These are phyloP conservation scores for Pleurotus cornucopiae DNA, from an alignment of 768 basidiomycete species.

Conservation along the genomic window DNA sequence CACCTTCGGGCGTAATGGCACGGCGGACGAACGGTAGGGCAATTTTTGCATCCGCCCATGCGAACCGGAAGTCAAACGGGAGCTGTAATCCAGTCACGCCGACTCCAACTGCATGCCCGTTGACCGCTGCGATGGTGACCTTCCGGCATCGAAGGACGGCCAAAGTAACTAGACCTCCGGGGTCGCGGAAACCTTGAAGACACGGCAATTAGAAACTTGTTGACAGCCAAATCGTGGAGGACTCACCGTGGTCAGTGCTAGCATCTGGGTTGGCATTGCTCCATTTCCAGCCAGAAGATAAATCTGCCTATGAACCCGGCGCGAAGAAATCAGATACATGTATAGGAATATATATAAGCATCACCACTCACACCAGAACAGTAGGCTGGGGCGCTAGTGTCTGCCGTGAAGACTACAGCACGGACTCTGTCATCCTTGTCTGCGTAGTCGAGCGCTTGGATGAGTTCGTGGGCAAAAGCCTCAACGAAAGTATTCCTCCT, in stretches of 20 bases:
- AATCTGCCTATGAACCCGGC: conserved; percentile 36
- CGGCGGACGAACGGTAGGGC: conserved; percentile 47
- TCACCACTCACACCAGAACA: conserved; percentile 45
- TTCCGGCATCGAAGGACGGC: conserved; percentile 51
- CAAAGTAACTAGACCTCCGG: conserved; percentile 42
- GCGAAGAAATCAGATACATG: background rate
- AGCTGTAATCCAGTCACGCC: conserved; percentile 47
- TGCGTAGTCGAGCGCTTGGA: conserved; percentile 38
- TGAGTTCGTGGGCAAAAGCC: conserved; percentile 31
- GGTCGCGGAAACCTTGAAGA: conserved; percentile 41
- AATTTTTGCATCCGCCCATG: conserved; percentile 46
- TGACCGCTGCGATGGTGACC: conserved; percentile 47
- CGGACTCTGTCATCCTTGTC: conserved; percentile 52
- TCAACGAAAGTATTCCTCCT: conserved; percentile 44
- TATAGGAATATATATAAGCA: background rate
- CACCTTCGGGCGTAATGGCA: conserved; percentile 47
- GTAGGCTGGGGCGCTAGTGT: conserved; percentile 45
- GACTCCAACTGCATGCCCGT: conserved; percentile 49
- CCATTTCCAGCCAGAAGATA: conserved; percentile 44
- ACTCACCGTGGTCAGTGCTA: conserved; percentile 44
- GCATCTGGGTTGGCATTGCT: conserved; percentile 35
- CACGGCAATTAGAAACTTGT: conserved; percentile 28
- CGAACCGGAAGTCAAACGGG: conserved; percentile 49
- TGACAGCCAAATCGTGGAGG: background rate
- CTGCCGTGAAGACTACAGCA: conserved; percentile 48